Percentiles rank a stretch among this genome's conserved stretches.
These are phyloP conservation scores for Erythrophleum ivorense DNA, from an alignment of 331 rosid genomes.

Conservation along the genomic window DNA sequence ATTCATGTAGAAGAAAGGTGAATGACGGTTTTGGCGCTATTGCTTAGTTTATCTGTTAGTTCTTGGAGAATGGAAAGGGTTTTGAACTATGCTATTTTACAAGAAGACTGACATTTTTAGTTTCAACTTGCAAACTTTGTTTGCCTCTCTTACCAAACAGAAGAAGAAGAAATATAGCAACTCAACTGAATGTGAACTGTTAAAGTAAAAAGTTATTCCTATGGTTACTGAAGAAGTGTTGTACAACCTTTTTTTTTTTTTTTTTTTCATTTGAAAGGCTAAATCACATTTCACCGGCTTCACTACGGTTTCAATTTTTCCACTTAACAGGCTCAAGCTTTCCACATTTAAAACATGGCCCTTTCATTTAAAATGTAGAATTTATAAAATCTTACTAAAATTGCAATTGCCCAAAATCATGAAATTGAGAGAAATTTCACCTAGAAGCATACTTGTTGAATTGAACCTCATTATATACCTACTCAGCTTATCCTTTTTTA, in stretches of 20 bases:
- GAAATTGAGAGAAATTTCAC: background rate
- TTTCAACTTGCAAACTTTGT: background rate
- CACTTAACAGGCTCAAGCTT: background rate
- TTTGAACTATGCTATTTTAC: background rate
- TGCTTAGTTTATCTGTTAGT: slow-evolving; percentile 3
- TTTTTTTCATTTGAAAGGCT: background rate
- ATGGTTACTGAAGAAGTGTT: background rate
- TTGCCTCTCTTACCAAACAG: background rate
- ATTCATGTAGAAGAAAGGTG: background rate
- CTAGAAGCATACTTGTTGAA: background rate
- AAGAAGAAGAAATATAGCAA: background rate
- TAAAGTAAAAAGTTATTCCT: background rate
- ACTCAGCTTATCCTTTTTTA: background rate
- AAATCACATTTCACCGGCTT: background rate
- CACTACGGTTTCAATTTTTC: background rate
- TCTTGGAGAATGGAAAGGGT: background rate
- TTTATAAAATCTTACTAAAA: background rate
- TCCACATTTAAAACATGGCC: background rate
- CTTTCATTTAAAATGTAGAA: background rate
- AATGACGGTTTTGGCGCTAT: background rate
- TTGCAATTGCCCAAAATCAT: background rate
- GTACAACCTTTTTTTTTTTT: background rate
- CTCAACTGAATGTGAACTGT: background rate
- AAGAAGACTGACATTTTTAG: background rate
- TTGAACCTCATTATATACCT: background rate